phyloP scores from a whole-genome alignment of 139 green algal genomes.

The Medakamo hakoo region DNA sequence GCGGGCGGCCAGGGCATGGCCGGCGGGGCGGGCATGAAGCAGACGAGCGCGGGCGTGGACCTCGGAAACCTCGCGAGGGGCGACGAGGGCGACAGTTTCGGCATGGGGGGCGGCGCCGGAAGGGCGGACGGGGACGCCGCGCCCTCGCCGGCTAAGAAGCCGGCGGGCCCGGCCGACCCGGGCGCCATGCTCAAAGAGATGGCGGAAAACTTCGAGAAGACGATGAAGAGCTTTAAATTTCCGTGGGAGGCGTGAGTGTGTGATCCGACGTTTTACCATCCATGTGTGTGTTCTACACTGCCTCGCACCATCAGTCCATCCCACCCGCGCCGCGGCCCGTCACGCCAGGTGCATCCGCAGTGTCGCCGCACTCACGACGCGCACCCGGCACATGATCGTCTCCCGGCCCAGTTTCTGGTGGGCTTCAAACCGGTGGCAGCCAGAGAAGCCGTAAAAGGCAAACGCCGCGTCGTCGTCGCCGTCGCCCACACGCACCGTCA shows the following conservation, averaged over 20 bases:
- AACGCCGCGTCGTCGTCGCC: too few relatives aligned
- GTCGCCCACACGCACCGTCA: conserved; percentile 54
- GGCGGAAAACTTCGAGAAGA: not conserved
- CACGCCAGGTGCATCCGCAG: conserved; percentile 5
- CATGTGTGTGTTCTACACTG: too few relatives aligned
- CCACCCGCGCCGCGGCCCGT: conserved; percentile 4
- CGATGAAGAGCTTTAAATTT: not conserved
- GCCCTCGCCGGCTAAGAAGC: too few relatives aligned
- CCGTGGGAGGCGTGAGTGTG: not conserved
- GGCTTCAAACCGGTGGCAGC: conserved; percentile 52
- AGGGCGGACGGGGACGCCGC: not conserved
- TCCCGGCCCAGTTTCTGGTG: conserved; percentile 55
- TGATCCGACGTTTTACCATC: too few relatives aligned
- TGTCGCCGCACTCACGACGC: conserved; percentile 41
- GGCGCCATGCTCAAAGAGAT: too few relatives aligned
- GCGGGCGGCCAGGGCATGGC: conserved; percentile 38
- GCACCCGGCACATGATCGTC: conserved; percentile 67
- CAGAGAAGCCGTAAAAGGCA: conserved; percentile 77
- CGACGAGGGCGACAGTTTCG: not conserved
- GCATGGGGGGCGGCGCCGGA: not conserved
- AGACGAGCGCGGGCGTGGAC: conserved; percentile 27
- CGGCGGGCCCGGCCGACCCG: too few relatives aligned
- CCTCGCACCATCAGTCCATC: not conserved
- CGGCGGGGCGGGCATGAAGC: conserved; percentile 30
- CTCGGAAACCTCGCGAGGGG: conserved; percentile 10